Evolutionary conservation across 2,329 filamentous ascomycete genomes (phyloP).

Genomic region (Saccharata proteae): DNA sequence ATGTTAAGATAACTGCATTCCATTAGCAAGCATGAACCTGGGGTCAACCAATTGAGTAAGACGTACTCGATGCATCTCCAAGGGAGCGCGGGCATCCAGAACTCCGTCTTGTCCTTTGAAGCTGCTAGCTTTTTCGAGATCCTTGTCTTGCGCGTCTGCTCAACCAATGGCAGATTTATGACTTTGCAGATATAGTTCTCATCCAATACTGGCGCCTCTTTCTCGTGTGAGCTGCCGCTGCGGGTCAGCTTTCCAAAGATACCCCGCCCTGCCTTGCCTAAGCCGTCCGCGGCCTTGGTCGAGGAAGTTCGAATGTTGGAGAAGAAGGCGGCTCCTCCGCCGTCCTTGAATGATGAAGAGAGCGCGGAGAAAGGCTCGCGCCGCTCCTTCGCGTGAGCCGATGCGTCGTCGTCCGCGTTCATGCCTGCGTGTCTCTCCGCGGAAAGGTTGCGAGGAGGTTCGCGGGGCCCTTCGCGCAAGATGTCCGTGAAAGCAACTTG

Average conservation of each 20-base stretch:
- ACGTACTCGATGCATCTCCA: constrained; percentile 83
- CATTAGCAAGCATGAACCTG: constrained; percentile 11
- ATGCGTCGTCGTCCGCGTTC: constrained; percentile 20
- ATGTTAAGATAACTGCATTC: constrained; percentile 66
- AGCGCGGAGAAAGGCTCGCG: constrained; percentile 17
- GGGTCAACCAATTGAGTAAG: neutral
- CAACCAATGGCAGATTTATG: constrained; percentile 73
- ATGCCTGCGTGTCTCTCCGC: constrained; percentile 52
- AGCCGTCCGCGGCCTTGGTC: constrained; percentile 58
- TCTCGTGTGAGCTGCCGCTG: constrained; percentile 59
- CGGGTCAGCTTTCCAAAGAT: constrained; percentile 68
- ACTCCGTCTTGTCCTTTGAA: constrained; percentile 90
- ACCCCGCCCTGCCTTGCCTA: constrained; percentile 57
- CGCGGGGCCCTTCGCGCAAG: constrained; percentile 41
- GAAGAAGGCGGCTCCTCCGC: constrained; percentile 51
- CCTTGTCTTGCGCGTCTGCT: constrained; percentile 80
- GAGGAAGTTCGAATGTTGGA: constrained; percentile 62
- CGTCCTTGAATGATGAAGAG: constrained; percentile 47
- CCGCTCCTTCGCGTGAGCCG: constrained; percentile 15
- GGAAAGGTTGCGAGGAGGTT: constrained; percentile 53
- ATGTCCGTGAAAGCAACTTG: constrained; percentile 58
- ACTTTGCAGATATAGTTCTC: constrained; percentile 77
- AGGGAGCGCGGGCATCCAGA: constrained; percentile 95
- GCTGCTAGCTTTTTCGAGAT: constrained; percentile 83
- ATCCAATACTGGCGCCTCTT: constrained; percentile 48